Evolutionary conservation across 805 yeast species (phyloP).

Genomic region (Lachancea lanzarotensis): DNA sequence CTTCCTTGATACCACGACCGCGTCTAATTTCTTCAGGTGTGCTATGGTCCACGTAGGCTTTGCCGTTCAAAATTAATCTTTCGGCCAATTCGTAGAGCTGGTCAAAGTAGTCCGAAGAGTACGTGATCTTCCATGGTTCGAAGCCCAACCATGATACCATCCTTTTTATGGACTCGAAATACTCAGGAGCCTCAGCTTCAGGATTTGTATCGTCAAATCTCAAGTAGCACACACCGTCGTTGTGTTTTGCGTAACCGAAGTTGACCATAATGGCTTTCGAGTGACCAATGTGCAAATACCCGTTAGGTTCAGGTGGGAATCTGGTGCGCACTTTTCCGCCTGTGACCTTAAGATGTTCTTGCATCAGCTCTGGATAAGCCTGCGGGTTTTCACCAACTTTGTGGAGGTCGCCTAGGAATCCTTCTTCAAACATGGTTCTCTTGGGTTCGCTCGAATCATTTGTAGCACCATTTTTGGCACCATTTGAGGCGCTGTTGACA

Average conservation of each 20-base stretch:
- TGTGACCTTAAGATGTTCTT: slow-evolving; percentile 70
- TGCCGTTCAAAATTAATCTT: slow-evolving; percentile 57
- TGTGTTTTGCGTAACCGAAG: slow-evolving; percentile 89
- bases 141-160: slow-evolving; percentile 95
- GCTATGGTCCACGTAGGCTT: slow-evolving; percentile 90
- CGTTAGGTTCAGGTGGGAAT: slow-evolving; percentile 98
- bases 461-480: slow-evolving; percentile 1
- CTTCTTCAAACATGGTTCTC: slow-evolving; percentile 88
- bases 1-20: slow-evolving; percentile 84
- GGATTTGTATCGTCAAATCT: slow-evolving; percentile 98
- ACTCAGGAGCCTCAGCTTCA: slow-evolving; percentile 94
- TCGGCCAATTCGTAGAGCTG: slow-evolving; percentile 85
- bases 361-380: slow-evolving; percentile 76
- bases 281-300: slow-evolving; percentile 97
- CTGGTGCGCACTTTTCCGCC: slow-evolving; percentile 84
- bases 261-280: slow-evolving; percentile 96
- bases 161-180: slow-evolving; percentile 73
- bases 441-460: slow-evolving; percentile 13
- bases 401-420: slow-evolving; percentile 91
- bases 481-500: slow-evolving; percentile 22
- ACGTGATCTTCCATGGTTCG: slow-evolving; percentile 87
- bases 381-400: slow-evolving; percentile 95
- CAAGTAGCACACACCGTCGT: slow-evolving; percentile 83
- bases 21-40: slow-evolving; percentile 85
- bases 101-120: slow-evolving; percentile 94